phyloP scores from a whole-genome alignment of 192 early-diverging fungal species.

The Rhizoclosmatium globosum region DNA sequence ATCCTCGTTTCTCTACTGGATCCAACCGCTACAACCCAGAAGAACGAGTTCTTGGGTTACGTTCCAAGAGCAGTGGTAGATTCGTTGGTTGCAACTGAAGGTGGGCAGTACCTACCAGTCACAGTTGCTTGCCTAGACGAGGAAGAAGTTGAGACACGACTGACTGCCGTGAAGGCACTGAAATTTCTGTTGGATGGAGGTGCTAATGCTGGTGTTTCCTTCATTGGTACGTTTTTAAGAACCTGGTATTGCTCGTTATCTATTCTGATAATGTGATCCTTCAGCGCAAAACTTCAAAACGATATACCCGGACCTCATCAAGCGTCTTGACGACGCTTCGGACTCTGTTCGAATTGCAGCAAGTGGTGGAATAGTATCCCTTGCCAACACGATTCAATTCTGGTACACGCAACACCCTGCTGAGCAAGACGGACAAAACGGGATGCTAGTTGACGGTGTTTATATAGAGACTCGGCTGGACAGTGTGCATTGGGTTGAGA shows the following conservation, averaged over 20 bases:
- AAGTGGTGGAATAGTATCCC: conserved; percentile 21
- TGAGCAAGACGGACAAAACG: conserved; percentile 12
- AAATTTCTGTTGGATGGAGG: conserved; percentile 34
- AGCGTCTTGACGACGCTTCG: conserved; percentile 65
- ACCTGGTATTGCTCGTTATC: not conserved
- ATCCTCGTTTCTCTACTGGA: not conserved
- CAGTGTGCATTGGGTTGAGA: conserved; percentile 56
- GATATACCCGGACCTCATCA: conserved; percentile 63
- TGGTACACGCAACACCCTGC: conserved; percentile 36
- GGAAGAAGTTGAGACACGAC: conserved; percentile 45
- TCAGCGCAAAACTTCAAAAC: conserved; percentile 51
- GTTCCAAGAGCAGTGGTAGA: conserved; percentile 13
- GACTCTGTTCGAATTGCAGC: conserved; percentile 56
- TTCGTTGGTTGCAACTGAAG: not conserved
- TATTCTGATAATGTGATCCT: conserved; percentile 5
- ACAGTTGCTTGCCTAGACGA: conserved; percentile 55
- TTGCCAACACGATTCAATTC: conserved; percentile 38
- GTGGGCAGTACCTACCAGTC: conserved; percentile 15
- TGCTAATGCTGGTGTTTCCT: not conserved
- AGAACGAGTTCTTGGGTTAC: not conserved
- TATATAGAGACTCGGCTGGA: conserved; percentile 58
- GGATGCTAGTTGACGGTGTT: conserved; percentile 19
- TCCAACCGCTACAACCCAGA: not conserved
- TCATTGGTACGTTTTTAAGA: conserved; percentile 32
- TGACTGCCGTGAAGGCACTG: conserved; percentile 37